Conservation (phyloP, 306 rosid species). For the Elaeagnus macrophylla region DNA sequence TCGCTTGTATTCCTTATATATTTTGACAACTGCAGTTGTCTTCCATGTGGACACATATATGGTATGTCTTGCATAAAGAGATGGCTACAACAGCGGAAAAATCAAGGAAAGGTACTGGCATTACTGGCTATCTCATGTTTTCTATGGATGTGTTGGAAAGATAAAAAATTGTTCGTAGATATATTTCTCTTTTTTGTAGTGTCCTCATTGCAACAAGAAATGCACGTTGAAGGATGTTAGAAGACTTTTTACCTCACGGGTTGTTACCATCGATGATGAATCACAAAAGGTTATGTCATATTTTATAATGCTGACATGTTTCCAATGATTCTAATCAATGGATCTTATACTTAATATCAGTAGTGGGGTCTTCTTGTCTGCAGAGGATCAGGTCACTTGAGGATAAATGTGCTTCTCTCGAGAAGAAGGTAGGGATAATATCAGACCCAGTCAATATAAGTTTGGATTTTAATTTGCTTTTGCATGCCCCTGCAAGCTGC, state of each 20-base stretch:
- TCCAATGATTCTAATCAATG: no score
- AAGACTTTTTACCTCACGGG: slow-evolving; percentile 57
- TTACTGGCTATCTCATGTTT: neutral
- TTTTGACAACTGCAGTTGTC: slow-evolving; percentile 50
- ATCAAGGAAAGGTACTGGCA: slow-evolving; percentile 49
- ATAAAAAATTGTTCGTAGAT: neutral
- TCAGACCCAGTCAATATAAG: neutral
- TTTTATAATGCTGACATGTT: slow-evolving; percentile 1
- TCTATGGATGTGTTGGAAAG: neutral
- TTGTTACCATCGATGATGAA: slow-evolving; percentile 57
- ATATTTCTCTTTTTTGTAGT: slow-evolving; percentile 27
- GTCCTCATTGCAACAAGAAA: slow-evolving; percentile 78
- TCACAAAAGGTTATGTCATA: slow-evolving; percentile 50
- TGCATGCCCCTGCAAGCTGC: neutral
- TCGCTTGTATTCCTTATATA: neutral
- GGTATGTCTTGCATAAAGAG: slow-evolving; percentile 76
- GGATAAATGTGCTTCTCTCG: slow-evolving; percentile 55
- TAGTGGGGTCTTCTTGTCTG: slow-evolving; percentile 15
- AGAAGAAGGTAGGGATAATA: slow-evolving; percentile 45
- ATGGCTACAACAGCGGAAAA: slow-evolving; percentile 57
- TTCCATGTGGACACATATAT: slow-evolving; percentile 86
- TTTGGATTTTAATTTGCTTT: neutral
- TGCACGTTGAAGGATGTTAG: slow-evolving; percentile 67
- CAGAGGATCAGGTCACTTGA: slow-evolving; percentile 66
- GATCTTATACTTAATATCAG: slow-evolving; percentile 2